Evolutionary conservation across 768 basidiomycete species (phyloP).

Genomic region (Clitopilus hobsonii): DNA sequence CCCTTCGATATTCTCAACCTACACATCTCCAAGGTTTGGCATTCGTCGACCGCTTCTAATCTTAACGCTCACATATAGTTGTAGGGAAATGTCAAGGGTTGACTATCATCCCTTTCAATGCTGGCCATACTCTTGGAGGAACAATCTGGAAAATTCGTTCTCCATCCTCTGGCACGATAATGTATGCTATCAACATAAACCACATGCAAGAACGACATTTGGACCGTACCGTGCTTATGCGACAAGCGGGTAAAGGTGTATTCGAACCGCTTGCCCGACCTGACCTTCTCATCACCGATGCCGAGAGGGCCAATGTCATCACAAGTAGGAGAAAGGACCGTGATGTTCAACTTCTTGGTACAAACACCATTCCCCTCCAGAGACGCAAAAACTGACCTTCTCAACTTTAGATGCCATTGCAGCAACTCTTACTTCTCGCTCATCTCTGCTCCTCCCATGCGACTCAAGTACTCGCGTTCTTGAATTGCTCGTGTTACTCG

Average conservation of each 20-base stretch:
- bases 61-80: constrained; percentile 6
- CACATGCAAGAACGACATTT: constrained; percentile 95
- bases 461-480: constrained; percentile 94
- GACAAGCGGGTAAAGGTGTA: constrained; percentile 67
- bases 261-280: constrained; percentile 87
- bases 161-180: constrained; percentile 90
- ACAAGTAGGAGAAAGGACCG: constrained; percentile 88
- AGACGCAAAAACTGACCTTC: too few species aligned
- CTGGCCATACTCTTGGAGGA: constrained; percentile 93
- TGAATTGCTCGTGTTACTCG: constrained; percentile 91
- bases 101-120: constrained; percentile 92
- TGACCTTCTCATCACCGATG: constrained; percentile 92
- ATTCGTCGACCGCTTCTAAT: constrained; percentile 4
- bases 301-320: constrained; percentile 75
- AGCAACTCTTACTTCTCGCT: constrained; percentile 73
- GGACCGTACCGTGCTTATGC: constrained; percentile 86
- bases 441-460: constrained; percentile 85
- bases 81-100: constrained; percentile 87
- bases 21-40: constrained; percentile 87
- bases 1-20: constrained; percentile 92
- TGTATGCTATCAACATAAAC: constrained; percentile 94
- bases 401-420: constrained; percentile 86
- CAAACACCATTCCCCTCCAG: too few species aligned
- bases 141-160: constrained; percentile 99
- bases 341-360: constrained; percentile 84